A percentile compares a stretch with the other conserved stretches of the same genome.
These are phyloP conservation scores for Aspergillus sparsus DNA, from an alignment of 495 filamentous ascomycete genomes.

Conservation along the genomic window DNA sequence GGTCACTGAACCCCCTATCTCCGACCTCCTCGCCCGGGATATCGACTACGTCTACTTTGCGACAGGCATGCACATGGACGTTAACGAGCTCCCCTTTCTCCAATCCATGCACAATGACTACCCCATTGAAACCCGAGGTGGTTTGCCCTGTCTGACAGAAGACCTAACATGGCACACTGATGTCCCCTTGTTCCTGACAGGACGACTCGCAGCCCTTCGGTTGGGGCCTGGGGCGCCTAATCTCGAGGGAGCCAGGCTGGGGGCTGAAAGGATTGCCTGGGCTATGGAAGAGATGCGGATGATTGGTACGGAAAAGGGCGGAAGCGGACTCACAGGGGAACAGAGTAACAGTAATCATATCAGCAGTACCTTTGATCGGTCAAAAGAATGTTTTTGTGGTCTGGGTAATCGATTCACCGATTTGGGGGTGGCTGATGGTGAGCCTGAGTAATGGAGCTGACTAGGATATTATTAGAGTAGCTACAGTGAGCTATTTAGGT, in stretches of 20 bases:
- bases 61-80: constrained; percentile 56
- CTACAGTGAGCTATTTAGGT: neutral
- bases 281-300: constrained; percentile 54
- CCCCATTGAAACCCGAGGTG: constrained; percentile 53
- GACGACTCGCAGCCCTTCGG: constrained; percentile 56
- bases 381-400: constrained; percentile 33
- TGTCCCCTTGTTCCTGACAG: constrained; percentile 63
- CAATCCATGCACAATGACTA: constrained; percentile 51
- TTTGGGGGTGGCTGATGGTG: constrained; percentile 18
- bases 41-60: constrained; percentile 69
- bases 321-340: neutral
- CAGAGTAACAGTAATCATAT: no score
- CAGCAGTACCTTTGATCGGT: constrained; percentile 4
- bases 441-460: neutral
- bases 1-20: constrained; percentile 48
- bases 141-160: constrained; percentile 62
- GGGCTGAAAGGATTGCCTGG: constrained; percentile 64
- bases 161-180: constrained; percentile 63
- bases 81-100: constrained; percentile 51
- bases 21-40: constrained; percentile 39
- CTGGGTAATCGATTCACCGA: constrained; percentile 32
- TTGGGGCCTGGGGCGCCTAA: constrained; percentile 63
- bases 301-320: constrained; percentile 14
- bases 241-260: constrained; percentile 62
- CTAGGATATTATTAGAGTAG: neutral